Base-by-base conservation (phyloP, 108 stramenopile genomes). In the Cylindrotheca closterium region DNA sequence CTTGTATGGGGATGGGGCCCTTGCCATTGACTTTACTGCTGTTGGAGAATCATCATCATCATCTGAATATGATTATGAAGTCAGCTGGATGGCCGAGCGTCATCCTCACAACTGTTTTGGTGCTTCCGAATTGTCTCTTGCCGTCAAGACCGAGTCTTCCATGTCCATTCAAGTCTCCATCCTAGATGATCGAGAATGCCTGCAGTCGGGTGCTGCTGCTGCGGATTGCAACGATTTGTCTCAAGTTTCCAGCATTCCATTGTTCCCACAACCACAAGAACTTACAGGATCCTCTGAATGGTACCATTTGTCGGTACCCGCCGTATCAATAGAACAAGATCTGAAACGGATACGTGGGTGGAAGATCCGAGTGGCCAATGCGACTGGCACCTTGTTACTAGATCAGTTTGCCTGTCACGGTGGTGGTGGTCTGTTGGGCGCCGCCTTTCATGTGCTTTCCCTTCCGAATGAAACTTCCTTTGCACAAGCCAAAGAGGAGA, bases 381-480 rank as follows among this genome's bases (percentile, higher is more conserved):
- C 55, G 5, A 24, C 25, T 8, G 27, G 8, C 8, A 19, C 55
- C 27, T 3, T 55, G 8, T 21, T 28, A n/a, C 8, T 55, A 3
- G 55, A 55, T 55, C 55, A 55, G 27, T 30, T 55, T 27, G 55
- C 55, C 8, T 55, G 55, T 29, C 8, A 30, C 10, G 55, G 55
- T 5, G 55, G 28, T 7, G 55, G 55, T 5, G 21, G 7, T 21
- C 10, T 55, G 55, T 55, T 55, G n/a, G n/a, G n/a, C n/a, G n/a
- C n/a, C n/a, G n/a, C n/a, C n/a, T n/a, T n/a, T n/a, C n/a, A n/a
- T 55, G 28, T 29, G 17, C 55, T 55, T 28, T 12, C 17, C n/a
- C 5, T 10, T 10, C 17, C 8, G 28, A 55, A 25, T 5, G 55
- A 55, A 30, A 28, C 27, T 19, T 5, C 10, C 24, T 8, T 29